Evolutionary conservation across 108 stramenopile genomes (phyloP).

Genomic region (Cyclotella choctawhatcheeana): DNA sequence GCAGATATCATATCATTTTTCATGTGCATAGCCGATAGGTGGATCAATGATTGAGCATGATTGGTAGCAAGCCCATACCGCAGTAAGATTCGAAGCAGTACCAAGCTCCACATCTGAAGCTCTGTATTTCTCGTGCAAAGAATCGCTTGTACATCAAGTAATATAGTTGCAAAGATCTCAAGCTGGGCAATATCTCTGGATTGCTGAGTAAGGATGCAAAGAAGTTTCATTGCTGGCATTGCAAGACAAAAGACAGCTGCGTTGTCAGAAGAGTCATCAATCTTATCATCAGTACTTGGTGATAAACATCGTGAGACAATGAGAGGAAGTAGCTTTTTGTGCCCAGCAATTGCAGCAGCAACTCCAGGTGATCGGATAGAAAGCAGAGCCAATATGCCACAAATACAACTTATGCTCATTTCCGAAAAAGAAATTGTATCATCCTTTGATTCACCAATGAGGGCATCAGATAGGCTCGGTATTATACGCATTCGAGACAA

Average conservation of each 20-base stretch:
- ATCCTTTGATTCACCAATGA: constrained; percentile 42
- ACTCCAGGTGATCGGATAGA: constrained; percentile 82
- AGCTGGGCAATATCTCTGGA: constrained; percentile 73
- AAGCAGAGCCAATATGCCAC: constrained; percentile 81
- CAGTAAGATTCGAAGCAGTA: constrained; percentile 73
- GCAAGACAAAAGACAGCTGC: constrained; percentile 24
- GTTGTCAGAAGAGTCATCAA: constrained; percentile 13
- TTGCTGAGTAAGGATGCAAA: constrained; percentile 76
- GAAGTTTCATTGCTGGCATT: constrained; percentile 58
- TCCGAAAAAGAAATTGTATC: constrained; percentile 31
- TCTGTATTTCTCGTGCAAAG: constrained; percentile 30
- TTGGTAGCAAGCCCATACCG: constrained; percentile 74
- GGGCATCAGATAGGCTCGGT: constrained; percentile 69
- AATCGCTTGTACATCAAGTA: constrained; percentile 48
- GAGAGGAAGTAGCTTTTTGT: constrained; percentile 60
- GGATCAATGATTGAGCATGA: constrained; percentile 55
- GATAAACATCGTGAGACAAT: constrained; percentile 38
- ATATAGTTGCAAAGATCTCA: constrained; percentile 28
- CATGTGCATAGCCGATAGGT: constrained; percentile 53
- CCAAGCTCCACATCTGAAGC: constrained; percentile 62
- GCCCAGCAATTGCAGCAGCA: constrained; percentile 78
- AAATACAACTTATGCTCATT: constrained; percentile 57
- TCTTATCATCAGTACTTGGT: constrained; percentile 8
- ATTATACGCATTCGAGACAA: constrained; percentile 86
- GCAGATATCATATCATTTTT: too few relatives aligned